Base-by-base conservation (phyloP, 2,329 filamentous ascomycete genomes). In the Cordyceps cicadae region DNA sequence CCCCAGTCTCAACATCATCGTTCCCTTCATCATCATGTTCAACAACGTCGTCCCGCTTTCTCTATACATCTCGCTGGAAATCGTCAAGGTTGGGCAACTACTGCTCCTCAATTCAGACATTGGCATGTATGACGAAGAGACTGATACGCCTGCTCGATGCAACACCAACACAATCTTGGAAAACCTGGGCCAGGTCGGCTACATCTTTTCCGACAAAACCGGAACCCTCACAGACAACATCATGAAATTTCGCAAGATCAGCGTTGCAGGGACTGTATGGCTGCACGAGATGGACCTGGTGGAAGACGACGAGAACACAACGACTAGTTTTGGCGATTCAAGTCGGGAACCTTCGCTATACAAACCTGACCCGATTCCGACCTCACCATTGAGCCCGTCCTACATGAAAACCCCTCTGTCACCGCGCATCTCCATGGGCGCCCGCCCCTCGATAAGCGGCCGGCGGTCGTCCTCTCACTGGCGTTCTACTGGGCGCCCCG, bases 111-210 rank as follows among this genome's bases (percentile, higher is more conserved):
- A 92, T 65, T 77, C 77, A 24, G 92, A 97, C 68, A 75, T 94
- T 58, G 88, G 92, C 66, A 96, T 97, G 92, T 97, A 96, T 69
- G 90, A 97, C 67, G 84, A 87, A 62, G 84, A 84, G 48, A 87
- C 88, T 3, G 84, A 97, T 67, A 96, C 91, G 0, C 92, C 93
- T 0, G 90, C 94, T 67, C 86, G 90, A 66, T 92, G 92, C 66
- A 90, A 93, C 65, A 97, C 92, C 0, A 96, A 94, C 34, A 97
- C 93, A 0, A 97, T 97, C 69, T 87, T 97, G 62, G 92, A 97
- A 70, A 93, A 97, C 68, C 79, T 97, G 0, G 92, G 92, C 0
- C 93, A 97, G 75, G 85, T 97, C 62, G 90, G 81, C 65, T 94
- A 95, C 68, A 84, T 96, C 21, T 96, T 97, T 67, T 95, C 91